Evolutionary conservation across 495 filamentous ascomycete species (phyloP).

Genomic region (Pyrenopolyporus hunteri): DNA sequence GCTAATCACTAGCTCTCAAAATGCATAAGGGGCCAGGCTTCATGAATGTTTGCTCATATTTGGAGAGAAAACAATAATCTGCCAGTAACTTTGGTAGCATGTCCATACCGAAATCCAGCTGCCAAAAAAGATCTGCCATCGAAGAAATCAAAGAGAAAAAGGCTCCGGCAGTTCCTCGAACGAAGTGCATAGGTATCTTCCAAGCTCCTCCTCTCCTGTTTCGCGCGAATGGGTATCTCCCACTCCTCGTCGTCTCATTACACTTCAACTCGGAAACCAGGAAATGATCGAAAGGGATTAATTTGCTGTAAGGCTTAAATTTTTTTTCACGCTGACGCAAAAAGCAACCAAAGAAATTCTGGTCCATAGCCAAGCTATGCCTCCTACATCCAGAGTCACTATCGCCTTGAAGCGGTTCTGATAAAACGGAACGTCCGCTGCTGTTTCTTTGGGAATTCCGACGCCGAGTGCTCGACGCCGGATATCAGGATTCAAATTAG

Average conservation of each 20-base stretch:
- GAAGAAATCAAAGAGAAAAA: conserved; percentile 29
- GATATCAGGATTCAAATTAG: conserved; percentile 20
- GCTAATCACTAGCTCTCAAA: too few species aligned
- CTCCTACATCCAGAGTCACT: conserved; percentile 18
- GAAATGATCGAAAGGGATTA: conserved; percentile 26
- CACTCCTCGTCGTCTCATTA: conserved; percentile 28
- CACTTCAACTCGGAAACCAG: conserved; percentile 26
- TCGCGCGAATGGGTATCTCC: conserved; percentile 31
- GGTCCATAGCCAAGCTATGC: conserved; percentile 30
- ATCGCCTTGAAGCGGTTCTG: conserved; percentile 23
- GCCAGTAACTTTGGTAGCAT: conserved; percentile 4
- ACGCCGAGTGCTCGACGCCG: conserved; percentile 1
- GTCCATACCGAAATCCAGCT: conserved; percentile 16
- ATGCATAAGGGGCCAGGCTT: too few species aligned
- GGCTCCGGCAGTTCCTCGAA: conserved; percentile 7
- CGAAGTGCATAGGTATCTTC: conserved; percentile 36
- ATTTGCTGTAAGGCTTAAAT: conserved; percentile 10
- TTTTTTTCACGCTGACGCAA: conserved; percentile 7
- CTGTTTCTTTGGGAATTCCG: conserved; percentile 9
- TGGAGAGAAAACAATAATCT: conserved; percentile 11
- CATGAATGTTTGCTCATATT: conserved; percentile 9
- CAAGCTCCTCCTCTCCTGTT: conserved; percentile 21
- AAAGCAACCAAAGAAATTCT: conserved; percentile 25
- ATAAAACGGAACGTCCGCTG: conserved; percentile 10
- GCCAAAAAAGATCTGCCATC: conserved; percentile 14